phyloP scores from a whole-genome alignment of 1,284 basidiomycete species.

The Malassezia slooffiae region DNA sequence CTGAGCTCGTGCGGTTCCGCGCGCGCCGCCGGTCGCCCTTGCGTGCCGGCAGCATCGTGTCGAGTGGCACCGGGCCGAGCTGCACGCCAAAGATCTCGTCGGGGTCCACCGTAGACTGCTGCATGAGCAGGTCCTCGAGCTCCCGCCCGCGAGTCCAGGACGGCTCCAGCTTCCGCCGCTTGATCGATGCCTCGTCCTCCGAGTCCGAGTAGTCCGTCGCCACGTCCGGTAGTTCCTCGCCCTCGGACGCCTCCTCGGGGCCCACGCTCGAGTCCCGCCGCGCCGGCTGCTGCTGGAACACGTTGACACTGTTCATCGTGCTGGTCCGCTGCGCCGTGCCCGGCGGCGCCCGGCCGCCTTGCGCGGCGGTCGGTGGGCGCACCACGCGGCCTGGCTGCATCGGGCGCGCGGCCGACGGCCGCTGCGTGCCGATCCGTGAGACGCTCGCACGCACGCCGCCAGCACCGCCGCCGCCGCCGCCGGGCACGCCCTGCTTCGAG shows the following conservation, averaged over 20 bases:
- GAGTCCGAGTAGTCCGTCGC: constrained; percentile 41
- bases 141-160: constrained; percentile 37
- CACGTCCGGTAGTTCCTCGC: constrained; percentile 27
- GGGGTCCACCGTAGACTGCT: constrained; percentile 32
- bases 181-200: constrained; percentile 38
- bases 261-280: constrained; percentile 9
- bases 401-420: too few relatives aligned
- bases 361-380: too few relatives aligned
- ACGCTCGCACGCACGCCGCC: too few relatives aligned
- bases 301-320: constrained; percentile 5
- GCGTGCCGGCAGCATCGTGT: constrained; percentile 31
- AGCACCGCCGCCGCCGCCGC: too few relatives aligned
- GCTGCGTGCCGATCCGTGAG: too few relatives aligned
- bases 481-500: neutral
- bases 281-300: constrained; percentile 16
- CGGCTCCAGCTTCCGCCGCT: constrained; percentile 32
- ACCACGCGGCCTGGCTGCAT: neutral
- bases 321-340: constrained; percentile 1
- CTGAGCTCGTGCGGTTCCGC: constrained; percentile 28
- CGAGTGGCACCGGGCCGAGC: constrained; percentile 32
- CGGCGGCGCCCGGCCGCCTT: too few relatives aligned
- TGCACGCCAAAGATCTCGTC: constrained; percentile 44
- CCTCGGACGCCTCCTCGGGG: neutral
- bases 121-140: constrained; percentile 27
- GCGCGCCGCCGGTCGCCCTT: constrained; percentile 17